phyloP scores from a whole-genome alignment of 352 stramenopile species.

The Pythium aquatile region DNA sequence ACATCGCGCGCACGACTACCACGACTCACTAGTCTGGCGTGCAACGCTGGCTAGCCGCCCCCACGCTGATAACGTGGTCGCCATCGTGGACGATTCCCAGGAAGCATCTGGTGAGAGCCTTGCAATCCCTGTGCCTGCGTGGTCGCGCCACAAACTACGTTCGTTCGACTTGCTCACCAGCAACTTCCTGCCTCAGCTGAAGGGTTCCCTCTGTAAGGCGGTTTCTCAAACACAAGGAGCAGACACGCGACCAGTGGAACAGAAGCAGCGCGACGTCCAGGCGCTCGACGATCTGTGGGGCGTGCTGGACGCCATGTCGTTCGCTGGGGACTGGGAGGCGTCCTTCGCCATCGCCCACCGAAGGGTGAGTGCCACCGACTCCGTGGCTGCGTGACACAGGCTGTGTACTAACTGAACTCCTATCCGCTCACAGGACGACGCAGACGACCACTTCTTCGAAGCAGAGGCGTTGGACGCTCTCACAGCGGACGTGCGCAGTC shows the following conservation, averaged over 20 bases:
- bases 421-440: constrained; percentile 9
- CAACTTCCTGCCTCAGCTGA: constrained; percentile 53
- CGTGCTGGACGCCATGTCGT: constrained; percentile 40
- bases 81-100: constrained; percentile 15
- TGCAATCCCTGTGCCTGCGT: constrained; percentile 38
- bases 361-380: not conserved
- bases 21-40: constrained; percentile 10
- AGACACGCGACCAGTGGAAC: constrained; percentile 2
- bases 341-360: not conserved
- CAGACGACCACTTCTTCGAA: constrained; percentile 21
- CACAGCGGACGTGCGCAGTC: constrained; percentile 15
- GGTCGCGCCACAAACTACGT: constrained; percentile 39
- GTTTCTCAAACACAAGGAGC: not conserved
- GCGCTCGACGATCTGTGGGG: constrained; percentile 43
- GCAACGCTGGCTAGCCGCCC: not conserved
- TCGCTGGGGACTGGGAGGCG: constrained; percentile 20
- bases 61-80: not conserved
- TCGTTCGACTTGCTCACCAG: constrained; percentile 62
- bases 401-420: not conserved
- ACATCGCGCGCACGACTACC: constrained; percentile 3
- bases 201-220: constrained; percentile 11
- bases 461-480: not conserved
- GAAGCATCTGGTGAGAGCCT: not conserved
- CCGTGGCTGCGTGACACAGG: not conserved
- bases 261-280: constrained; percentile 39